A percentile compares a stretch with the other conserved stretches of the same genome.
Evolutionary conservation across 2,329 filamentous ascomycete species (phyloP).

Genomic region (Pseudocercospora crystallina): DNA sequence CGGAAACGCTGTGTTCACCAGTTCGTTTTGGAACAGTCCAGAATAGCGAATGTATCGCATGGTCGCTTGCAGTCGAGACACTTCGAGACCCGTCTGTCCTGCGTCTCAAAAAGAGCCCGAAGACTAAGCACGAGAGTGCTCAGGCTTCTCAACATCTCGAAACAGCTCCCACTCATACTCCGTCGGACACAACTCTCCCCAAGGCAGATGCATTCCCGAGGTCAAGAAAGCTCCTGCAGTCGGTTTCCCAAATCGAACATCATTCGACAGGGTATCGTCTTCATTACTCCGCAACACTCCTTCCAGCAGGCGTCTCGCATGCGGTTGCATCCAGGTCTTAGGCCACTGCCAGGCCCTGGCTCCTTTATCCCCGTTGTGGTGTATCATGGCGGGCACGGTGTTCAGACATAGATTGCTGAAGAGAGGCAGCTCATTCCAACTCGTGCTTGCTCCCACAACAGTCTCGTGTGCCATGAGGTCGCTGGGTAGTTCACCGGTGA

Average conservation of each 20-base stretch:
- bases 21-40: too few relatives aligned
- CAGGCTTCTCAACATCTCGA: constrained; percentile 17
- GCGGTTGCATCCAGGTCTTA: constrained; percentile 22
- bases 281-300: constrained; percentile 33
- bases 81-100: too few relatives aligned
- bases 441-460: constrained; percentile 8
- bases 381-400: constrained; percentile 30
- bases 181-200: constrained; percentile 20
- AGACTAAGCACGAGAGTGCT: neutral
- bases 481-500: constrained; percentile 11
- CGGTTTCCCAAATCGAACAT: constrained; percentile 29
- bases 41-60: too few relatives aligned
- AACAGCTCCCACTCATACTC: constrained; percentile 24
- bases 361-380: constrained; percentile 28
- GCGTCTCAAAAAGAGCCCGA: too few relatives aligned
- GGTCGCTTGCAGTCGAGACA: too few relatives aligned
- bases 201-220: constrained; percentile 39
- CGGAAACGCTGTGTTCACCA: too few relatives aligned
- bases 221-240: constrained; percentile 37
- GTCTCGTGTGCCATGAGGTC: constrained; percentile 11
- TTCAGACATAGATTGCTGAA: constrained; percentile 28
- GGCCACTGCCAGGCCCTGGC: constrained; percentile 19
- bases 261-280: neutral
- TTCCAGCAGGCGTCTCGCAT: constrained; percentile 12
- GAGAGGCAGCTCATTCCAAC: constrained; percentile 22